Evolutionary conservation across 108 stramenopile species (phyloP).

Genomic region (Nitzschia sp.): DNA sequence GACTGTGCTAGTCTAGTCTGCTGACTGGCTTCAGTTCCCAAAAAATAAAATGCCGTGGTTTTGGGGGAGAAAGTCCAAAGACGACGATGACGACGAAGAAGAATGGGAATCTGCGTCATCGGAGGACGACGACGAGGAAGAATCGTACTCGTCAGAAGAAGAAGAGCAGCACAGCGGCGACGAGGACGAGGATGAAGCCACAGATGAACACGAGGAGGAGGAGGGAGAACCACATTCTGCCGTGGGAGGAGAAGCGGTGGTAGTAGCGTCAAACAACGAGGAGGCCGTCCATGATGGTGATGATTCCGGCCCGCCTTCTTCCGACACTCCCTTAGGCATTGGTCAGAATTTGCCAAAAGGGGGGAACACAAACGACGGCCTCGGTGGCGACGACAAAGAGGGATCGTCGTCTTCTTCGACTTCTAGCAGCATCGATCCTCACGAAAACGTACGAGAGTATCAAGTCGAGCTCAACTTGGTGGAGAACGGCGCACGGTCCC

Average conservation of each 20-base stretch:
- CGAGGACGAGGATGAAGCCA: constrained; percentile 15
- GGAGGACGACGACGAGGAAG: constrained; percentile 13
- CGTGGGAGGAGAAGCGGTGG: background rate
- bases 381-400: background rate
- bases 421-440: background rate
- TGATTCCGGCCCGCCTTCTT: background rate
- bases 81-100: constrained; percentile 11
- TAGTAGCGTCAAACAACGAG: background rate
- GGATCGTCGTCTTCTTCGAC: background rate
- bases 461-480: background rate
- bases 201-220: background rate
- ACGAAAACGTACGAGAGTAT: background rate
- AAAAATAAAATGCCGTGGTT: constrained; percentile 34
- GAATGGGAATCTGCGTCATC: constrained; percentile 9
- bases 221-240: background rate
- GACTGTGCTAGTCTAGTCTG: no score
- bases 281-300: background rate
- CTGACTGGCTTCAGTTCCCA: no score
- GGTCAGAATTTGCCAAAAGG: background rate
- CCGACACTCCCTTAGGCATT: background rate
- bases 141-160: constrained; percentile 15
- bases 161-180: constrained; percentile 6
- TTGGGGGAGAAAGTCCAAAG: constrained; percentile 23
- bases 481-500: background rate
- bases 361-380: background rate